Evolutionary conservation across 495 filamentous ascomycete species (phyloP).

Genomic region (Barbatosphaeria neglecta): DNA sequence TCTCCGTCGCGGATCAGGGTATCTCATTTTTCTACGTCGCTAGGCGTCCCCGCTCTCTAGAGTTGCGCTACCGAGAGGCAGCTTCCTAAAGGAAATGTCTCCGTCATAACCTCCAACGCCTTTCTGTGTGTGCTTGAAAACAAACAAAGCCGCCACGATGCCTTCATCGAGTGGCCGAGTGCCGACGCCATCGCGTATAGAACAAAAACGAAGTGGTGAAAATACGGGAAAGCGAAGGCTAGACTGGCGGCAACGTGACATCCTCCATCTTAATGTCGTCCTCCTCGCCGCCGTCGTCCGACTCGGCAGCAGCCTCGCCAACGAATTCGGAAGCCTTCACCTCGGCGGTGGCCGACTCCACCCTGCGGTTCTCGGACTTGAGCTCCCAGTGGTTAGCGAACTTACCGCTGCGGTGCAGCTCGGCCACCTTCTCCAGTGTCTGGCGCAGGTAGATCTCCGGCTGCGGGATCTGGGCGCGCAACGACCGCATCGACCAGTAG

Average conservation of each 20-base stretch:
- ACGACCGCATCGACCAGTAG: constrained; percentile 80
- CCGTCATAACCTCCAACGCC: no score
- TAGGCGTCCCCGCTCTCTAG: no score
- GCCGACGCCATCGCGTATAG: no score
- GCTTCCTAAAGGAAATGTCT: no score
- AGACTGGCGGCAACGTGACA: constrained; percentile 29
- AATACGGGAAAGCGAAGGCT: no score
- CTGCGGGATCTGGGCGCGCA: constrained; percentile 62
- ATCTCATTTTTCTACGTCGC: no score
- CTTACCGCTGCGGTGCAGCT: constrained; percentile 63
- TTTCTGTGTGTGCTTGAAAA: no score
- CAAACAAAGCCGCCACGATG: no score
- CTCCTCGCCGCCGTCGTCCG: constrained; percentile 52
- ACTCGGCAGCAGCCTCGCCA: constrained; percentile 31
- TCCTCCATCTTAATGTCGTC: constrained; percentile 71
- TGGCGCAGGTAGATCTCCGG: constrained; percentile 87
- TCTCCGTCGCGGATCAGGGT: no score
- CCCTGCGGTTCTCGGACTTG: constrained; percentile 48
- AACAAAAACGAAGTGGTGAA: no score
- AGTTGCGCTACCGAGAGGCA: no score
- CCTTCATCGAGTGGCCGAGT: no score
- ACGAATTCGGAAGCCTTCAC: constrained; percentile 7
- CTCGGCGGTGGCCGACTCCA: constrained; percentile 40
- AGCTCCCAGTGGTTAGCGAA: constrained; percentile 79
- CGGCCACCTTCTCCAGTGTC: constrained; percentile 69